Conservation (phyloP, 2,329 filamentous ascomycete species). For the Lachnellula cervina region DNA sequence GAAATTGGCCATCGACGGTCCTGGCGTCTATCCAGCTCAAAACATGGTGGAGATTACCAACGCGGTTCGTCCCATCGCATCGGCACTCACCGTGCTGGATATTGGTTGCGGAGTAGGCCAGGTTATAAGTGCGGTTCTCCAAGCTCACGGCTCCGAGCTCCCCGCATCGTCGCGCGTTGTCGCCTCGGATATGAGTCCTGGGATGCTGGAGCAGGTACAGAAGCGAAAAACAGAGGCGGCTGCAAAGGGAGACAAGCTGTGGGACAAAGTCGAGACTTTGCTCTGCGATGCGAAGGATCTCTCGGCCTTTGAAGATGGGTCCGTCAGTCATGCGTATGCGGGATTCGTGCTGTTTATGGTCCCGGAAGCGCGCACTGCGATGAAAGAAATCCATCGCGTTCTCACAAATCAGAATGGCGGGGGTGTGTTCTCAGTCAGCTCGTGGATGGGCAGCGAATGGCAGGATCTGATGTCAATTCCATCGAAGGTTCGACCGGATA, state of each 20-base stretch:
- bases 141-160: not conserved
- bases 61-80: not conserved
- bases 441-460: constrained; percentile 3
- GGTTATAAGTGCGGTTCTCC: not conserved
- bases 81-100: not conserved
- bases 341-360: constrained; percentile 1
- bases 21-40: not conserved
- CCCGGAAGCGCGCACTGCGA: not conserved
- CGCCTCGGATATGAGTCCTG: constrained; percentile 1
- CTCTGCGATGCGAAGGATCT: not conserved
- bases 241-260: not conserved
- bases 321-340: not conserved
- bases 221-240: not conserved
- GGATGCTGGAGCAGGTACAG: constrained; percentile 2
- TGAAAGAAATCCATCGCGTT: not conserved
- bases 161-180: not conserved
- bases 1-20: not conserved
- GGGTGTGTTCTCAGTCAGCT: constrained; percentile 2
- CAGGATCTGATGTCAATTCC: not conserved
- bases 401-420: not conserved
- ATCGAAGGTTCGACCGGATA: constrained; percentile 1
- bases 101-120: constrained; percentile 1
- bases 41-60: not conserved
- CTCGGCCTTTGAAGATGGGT: not conserved
- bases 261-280: not conserved